Percentiles rank a stretch among this genome's conserved stretches.
phyloP scores from a whole-genome alignment of 2,329 filamentous ascomycete species.

The Aureobasidium sp. region DNA sequence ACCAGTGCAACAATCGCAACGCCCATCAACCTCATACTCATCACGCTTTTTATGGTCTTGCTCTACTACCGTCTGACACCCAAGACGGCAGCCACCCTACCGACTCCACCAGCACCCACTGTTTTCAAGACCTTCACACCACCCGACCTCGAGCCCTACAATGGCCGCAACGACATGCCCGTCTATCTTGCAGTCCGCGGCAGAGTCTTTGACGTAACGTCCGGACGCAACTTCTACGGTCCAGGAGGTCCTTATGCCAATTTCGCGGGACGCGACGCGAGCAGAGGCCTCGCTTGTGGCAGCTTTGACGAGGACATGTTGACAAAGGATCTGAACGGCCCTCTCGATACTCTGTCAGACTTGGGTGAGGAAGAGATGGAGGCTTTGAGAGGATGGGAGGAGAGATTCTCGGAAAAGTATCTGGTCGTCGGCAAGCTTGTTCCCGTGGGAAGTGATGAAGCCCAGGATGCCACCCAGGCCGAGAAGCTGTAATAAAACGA shows the following conservation, averaged over 20 bases:
- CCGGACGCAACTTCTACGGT: conserved; percentile 89
- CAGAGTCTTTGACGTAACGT: conserved; percentile 79
- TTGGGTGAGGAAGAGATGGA: conserved; percentile 69
- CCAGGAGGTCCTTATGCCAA: conserved; percentile 92
- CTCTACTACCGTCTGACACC: conserved; percentile 49
- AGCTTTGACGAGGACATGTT: conserved; percentile 95
- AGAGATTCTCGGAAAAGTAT: conserved; percentile 89
- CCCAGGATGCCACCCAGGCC: not conserved
- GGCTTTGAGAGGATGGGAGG: conserved; percentile 83
- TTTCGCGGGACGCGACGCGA: conserved; percentile 89
- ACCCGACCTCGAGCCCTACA: conserved; percentile 72
- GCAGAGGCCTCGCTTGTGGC: conserved; percentile 74
- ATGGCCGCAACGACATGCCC: conserved; percentile 62
- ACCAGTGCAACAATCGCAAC: conserved; percentile 46
- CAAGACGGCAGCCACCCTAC: conserved; percentile 35
- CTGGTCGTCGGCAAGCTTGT: conserved; percentile 85
- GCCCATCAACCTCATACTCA: conserved; percentile 53
- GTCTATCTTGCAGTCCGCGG: conserved; percentile 91
- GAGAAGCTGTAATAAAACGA: not conserved
- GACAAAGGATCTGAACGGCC: conserved; percentile 78
- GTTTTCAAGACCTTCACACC: conserved; percentile 84
- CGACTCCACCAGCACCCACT: conserved; percentile 55
- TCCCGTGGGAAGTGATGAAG: conserved; percentile 41
- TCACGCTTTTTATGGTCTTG: conserved; percentile 48
- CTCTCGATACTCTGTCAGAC: conserved; percentile 66